A percentile compares a stretch with the other conserved stretches of the same genome.
Evolutionary conservation across 1,139 yeast species (phyloP).

Genomic region (Spencermartinsiella ligniputridi): DNA sequence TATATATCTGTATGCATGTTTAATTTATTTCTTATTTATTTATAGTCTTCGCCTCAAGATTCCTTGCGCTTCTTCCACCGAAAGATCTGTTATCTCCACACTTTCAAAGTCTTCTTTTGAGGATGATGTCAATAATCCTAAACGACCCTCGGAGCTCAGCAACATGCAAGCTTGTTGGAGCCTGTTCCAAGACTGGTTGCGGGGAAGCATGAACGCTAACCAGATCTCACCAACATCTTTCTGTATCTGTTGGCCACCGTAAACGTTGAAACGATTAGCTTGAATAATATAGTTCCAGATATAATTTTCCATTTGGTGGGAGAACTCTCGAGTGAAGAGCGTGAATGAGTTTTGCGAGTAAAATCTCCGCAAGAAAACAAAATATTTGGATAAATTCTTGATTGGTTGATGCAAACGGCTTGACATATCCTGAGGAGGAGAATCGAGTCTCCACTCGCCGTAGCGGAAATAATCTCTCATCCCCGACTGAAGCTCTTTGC

Average conservation of each 20-base stretch:
- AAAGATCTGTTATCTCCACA: not conserved
- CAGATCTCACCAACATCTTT: slow-evolving; percentile 51
- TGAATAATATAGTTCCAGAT: slow-evolving; percentile 57
- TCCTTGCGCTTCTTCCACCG: not conserved
- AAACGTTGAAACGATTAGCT: slow-evolving; percentile 53
- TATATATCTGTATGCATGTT: not conserved
- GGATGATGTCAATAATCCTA: not conserved
- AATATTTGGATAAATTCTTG: slow-evolving; percentile 36
- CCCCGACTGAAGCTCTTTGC: slow-evolving; percentile 45
- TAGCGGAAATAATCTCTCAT: slow-evolving; percentile 51
- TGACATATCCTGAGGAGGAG: slow-evolving; percentile 25
- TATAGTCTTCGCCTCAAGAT: not conserved
- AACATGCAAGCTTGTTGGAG: slow-evolving; percentile 21
- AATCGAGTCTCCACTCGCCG: slow-evolving; percentile 24
- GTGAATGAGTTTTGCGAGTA: slow-evolving; percentile 29
- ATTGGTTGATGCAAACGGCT: slow-evolving; percentile 39
- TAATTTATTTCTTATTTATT: not conserved
- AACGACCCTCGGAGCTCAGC: slow-evolving; percentile 10
- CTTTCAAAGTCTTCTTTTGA: not conserved
- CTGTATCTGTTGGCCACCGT: slow-evolving; percentile 55
- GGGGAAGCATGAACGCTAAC: slow-evolving; percentile 26
- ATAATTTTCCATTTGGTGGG: slow-evolving; percentile 46
- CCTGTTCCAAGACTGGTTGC: slow-evolving; percentile 25
- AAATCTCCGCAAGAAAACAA: slow-evolving; percentile 36
- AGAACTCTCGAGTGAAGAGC: slow-evolving; percentile 34